Evolutionary conservation across 257 asterid species (phyloP).

Genomic region (Scutellaria barbata): DNA sequence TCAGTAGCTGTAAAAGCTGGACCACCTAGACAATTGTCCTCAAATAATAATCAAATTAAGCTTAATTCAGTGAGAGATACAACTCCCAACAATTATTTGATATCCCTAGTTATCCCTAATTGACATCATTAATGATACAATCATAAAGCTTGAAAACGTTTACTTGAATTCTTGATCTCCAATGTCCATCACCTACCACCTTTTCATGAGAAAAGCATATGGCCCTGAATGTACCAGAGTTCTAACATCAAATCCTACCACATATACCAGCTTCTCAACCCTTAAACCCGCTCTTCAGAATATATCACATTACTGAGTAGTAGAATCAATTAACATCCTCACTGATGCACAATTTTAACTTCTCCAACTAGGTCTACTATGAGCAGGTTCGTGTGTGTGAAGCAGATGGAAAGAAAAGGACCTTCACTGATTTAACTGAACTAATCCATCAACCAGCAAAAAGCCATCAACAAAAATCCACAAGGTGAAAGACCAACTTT

Average conservation of each 20-base stretch:
- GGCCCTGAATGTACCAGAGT: neutral
- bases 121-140: neutral
- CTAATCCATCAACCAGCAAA: neutral
- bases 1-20: constrained; percentile 6
- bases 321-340: neutral
- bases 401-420: neutral
- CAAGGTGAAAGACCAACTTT: constrained; percentile 13
- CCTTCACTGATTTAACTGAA: neutral
- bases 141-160: neutral
- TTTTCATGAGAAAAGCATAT: neutral
- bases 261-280: constrained; percentile 1
- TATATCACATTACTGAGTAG: neutral
- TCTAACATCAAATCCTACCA: constrained; percentile 13
- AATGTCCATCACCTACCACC: neutral
- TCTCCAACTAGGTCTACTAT: constrained; percentile 7
- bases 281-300: constrained; percentile 15
- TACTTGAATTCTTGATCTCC: neutral
- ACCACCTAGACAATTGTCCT: neutral
- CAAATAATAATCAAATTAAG: neutral
- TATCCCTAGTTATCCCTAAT: neutral
- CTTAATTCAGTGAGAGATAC: neutral
- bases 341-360: neutral
- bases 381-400: neutral
- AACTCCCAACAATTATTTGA: neutral
- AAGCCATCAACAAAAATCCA: neutral